Evolutionary conservation across 345 rosid species (phyloP).

Genomic region (Fremontodendron californicum): DNA sequence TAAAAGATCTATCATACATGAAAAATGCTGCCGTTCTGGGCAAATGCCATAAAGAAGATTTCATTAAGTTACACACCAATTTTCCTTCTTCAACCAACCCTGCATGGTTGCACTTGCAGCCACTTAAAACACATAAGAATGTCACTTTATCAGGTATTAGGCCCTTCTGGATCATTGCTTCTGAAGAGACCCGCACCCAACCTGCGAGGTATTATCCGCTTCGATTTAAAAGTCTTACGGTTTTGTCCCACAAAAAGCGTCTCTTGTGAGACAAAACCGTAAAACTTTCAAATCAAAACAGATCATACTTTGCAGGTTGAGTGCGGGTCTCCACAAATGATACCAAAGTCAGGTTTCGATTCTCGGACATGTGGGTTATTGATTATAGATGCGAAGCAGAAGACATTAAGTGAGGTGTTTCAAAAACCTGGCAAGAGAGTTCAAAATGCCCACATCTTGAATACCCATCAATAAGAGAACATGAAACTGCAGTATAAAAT

Average conservation of each 20-base stretch:
- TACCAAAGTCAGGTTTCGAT: no score
- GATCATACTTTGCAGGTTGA: no score
- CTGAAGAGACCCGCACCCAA: no score
- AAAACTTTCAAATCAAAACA: no score
- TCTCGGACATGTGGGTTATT: no score
- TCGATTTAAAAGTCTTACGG: no score
- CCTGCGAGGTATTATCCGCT: no score
- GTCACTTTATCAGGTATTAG: slow-evolving; percentile 68
- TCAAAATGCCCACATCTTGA: slow-evolving; percentile 62
- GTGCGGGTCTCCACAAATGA: no score
- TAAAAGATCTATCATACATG: slow-evolving; percentile 74
- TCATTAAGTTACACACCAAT: slow-evolving; percentile 42
- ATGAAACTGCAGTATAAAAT: slow-evolving; percentile 57
- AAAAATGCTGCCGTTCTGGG: slow-evolving; percentile 57
- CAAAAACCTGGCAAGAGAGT: slow-evolving; percentile 45
- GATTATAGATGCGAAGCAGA: slow-evolving; percentile 68
- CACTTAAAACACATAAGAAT: slow-evolving; percentile 55
- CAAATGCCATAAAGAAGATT: slow-evolving; percentile 39
- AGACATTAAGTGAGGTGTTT: slow-evolving; percentile 47
- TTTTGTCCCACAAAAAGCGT: no score
- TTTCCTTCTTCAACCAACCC: slow-evolving; percentile 77
- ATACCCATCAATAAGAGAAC: slow-evolving; percentile 66
- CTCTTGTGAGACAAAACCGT: no score
- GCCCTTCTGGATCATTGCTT: slow-evolving; percentile 48
- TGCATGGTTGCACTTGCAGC: slow-evolving; percentile 74